phyloP scores from a whole-genome alignment of 345 rosid species.

The Lepidium didymum region DNA sequence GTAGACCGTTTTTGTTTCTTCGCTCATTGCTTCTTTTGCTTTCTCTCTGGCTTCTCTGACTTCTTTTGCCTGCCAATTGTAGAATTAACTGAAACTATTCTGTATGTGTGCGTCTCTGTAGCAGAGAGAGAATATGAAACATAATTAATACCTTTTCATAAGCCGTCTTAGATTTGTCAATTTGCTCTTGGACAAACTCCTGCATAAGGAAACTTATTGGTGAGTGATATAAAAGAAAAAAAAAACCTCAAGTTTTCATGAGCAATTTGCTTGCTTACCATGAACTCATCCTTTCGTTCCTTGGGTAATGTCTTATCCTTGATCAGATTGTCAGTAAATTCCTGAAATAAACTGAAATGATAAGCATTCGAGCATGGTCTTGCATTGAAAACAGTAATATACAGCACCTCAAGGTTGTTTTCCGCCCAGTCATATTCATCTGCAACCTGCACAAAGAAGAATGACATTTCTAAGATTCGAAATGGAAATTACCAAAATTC shows the following conservation, averaged over 20 bases:
- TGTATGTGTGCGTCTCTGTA: background rate
- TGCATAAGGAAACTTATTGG: conserved; percentile 7
- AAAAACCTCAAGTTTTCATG: background rate
- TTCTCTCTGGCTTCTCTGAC: conserved; percentile 69
- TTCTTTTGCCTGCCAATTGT: conserved; percentile 52
- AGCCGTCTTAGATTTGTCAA: conserved; percentile 55
- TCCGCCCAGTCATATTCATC: conserved; percentile 81
- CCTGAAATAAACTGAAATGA: conserved; percentile 33
- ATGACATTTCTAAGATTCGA: background rate
- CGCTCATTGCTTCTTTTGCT: conserved; percentile 59
- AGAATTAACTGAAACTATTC: background rate
- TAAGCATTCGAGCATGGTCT: background rate
- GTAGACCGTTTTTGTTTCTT: conserved; percentile 50
- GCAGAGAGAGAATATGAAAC: background rate
- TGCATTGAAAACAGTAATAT: background rate
- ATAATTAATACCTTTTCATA: conserved; percentile 51
- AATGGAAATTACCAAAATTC: background rate
- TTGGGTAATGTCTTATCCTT: conserved; percentile 40
- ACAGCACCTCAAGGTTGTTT: conserved; percentile 62
- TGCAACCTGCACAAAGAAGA: conserved; percentile 44
- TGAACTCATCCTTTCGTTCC: conserved; percentile 66
- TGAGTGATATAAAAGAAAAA: background rate
- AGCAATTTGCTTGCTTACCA: conserved; percentile 30
- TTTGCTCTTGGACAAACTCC: conserved; percentile 67
- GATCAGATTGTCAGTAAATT: conserved; percentile 51